Percentiles rank a stretch among this genome's conserved stretches.
Conservation (phyloP, 2,329 filamentous ascomycete species). For the Scedosporium minutisporum region DNA sequence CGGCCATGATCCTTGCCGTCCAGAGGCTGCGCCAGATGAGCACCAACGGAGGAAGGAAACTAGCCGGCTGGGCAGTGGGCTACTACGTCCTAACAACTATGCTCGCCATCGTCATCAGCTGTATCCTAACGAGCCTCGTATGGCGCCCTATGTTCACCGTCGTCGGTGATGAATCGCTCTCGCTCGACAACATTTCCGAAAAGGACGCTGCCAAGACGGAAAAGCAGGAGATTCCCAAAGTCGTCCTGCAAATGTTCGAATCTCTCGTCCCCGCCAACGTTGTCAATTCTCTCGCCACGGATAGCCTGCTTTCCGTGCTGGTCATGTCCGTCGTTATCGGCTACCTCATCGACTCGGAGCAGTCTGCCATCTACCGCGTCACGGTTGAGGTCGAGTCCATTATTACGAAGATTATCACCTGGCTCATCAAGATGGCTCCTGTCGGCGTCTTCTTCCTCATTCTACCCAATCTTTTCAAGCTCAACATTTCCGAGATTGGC, state of each 20-base stretch:
- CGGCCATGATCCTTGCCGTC: conserved; percentile 41
- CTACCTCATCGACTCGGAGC: conserved; percentile 28
- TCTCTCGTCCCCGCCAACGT: conserved; percentile 41
- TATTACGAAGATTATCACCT: conserved; percentile 34
- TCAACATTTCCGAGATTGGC: conserved; percentile 37
- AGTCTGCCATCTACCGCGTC: conserved; percentile 29
- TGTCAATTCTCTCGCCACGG: conserved; percentile 33
- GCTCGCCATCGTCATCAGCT: conserved; percentile 36
- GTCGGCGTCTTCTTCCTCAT: conserved; percentile 45
- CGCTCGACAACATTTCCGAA: conserved; percentile 12
- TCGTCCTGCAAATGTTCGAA: conserved; percentile 38
- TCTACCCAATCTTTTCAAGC: conserved; percentile 38
- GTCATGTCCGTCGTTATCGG: conserved; percentile 36
- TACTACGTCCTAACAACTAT: conserved; percentile 42
- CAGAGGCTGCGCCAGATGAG: conserved; percentile 37
- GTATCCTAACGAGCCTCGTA: conserved; percentile 34
- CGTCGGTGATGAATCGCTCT: conserved; percentile 23
- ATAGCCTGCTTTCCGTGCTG: conserved; percentile 36
- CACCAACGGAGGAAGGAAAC: conserved; percentile 25
- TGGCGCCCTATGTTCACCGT: conserved; percentile 35
- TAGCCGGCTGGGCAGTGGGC: conserved; percentile 38
- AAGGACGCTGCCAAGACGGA: conserved; percentile 11
- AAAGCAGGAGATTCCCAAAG: conserved; percentile 26
- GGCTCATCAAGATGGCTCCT: conserved; percentile 38
- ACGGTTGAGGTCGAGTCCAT: conserved; percentile 38